Conservation (phyloP, 2,329 filamentous ascomycete species). For the Phaeosphaeria sp. region DNA sequence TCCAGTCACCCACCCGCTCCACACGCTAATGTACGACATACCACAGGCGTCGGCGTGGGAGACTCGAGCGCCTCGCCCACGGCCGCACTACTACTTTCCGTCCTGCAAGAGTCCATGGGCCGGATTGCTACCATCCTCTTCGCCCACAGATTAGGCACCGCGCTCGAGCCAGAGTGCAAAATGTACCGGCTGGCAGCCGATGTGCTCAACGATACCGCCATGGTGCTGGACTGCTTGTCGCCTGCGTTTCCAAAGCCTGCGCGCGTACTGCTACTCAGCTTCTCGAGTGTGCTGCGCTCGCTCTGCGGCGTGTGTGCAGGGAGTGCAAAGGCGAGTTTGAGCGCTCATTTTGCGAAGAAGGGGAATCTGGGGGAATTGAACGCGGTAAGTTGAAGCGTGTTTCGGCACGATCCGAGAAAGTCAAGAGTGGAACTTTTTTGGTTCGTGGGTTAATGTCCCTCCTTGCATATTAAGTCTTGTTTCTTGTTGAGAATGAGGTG, state of each 20-base stretch:
- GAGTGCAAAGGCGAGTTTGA: conserved; percentile 87
- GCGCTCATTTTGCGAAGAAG: conserved; percentile 86
- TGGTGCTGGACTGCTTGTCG: conserved; percentile 84
- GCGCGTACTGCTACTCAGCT: conserved; percentile 65
- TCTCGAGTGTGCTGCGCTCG: conserved; percentile 67
- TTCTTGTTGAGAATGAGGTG: conserved; percentile 19
- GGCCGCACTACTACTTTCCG: conserved; percentile 79
- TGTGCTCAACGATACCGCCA: conserved; percentile 84
- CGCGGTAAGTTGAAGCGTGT: conserved; percentile 65
- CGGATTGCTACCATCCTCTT: conserved; percentile 86
- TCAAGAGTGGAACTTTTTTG: too few species aligned
- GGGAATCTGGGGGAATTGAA: conserved; percentile 93
- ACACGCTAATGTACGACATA: conserved; percentile 12
- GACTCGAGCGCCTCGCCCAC: conserved; percentile 81
- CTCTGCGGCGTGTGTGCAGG: conserved; percentile 91
- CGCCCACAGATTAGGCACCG: conserved; percentile 79
- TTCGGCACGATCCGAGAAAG: background rate
- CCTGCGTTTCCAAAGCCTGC: conserved; percentile 70
- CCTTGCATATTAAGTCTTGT: conserved; percentile 7
- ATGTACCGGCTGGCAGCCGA: conserved; percentile 87
- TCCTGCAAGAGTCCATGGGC: conserved; percentile 82
- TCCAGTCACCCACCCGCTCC: too few species aligned
- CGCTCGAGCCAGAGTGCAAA: conserved; percentile 90
- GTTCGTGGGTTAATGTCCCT: background rate
- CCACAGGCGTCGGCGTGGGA: conserved; percentile 77